These are phyloP conservation scores for Phaeosphaeria sp. DNA, from an alignment of 2,329 filamentous ascomycete species.

Conservation along the genomic window DNA sequence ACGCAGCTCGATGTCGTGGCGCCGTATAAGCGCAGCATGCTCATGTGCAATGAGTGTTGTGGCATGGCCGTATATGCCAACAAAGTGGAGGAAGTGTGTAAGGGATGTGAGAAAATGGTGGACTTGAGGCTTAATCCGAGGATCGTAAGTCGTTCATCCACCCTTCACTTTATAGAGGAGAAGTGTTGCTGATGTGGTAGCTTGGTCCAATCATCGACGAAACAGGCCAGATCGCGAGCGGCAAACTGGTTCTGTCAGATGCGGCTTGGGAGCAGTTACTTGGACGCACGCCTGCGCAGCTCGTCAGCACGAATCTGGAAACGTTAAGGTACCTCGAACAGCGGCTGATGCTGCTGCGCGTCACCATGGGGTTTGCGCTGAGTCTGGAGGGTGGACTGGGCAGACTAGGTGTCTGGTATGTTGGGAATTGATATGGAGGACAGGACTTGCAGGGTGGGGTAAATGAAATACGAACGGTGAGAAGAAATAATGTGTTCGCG, in stretches of 20 bases:
- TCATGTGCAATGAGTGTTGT: constrained; percentile 59
- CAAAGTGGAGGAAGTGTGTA: constrained; percentile 46
- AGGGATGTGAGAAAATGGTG: constrained; percentile 48
- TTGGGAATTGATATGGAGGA: constrained; percentile 22
- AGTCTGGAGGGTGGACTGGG: constrained; percentile 43
- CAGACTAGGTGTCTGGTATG: constrained; percentile 41
- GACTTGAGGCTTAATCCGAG: constrained; percentile 51
- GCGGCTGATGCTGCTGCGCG: constrained; percentile 58
- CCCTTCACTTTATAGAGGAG: background rate
- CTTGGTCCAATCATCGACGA: constrained; percentile 59
- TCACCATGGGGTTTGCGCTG: constrained; percentile 65
- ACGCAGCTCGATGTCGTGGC: constrained; percentile 51
- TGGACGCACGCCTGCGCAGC: constrained; percentile 52
- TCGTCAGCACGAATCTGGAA: constrained; percentile 50
- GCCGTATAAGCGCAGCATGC: constrained; percentile 51
- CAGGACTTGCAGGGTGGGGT: too few relatives aligned
- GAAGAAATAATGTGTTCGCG: background rate
- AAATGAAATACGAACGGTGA: background rate
- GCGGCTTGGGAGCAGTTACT: constrained; percentile 61
- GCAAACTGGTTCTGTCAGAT: constrained; percentile 62
- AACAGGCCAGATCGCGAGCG: constrained; percentile 59
- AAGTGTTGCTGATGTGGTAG: constrained; percentile 18
- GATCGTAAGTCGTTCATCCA: constrained; percentile 36
- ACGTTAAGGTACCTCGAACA: constrained; percentile 59
- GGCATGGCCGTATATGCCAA: constrained; percentile 63